phyloP scores from a whole-genome alignment of 495 filamentous ascomycete species.

The Penicillium bialowiezense region DNA sequence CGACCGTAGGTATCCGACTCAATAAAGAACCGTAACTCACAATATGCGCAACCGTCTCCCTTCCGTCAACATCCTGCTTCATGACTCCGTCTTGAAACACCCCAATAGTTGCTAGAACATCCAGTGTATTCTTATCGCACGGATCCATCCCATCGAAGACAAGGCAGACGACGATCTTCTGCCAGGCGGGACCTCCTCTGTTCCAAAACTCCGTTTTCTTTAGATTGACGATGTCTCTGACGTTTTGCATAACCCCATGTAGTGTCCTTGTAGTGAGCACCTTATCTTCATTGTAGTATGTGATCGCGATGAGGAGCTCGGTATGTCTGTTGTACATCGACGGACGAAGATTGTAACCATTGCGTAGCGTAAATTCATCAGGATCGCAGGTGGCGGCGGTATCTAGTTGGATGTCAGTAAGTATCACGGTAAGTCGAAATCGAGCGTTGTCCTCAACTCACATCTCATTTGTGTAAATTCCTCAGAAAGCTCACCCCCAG shows the following conservation, averaged over 20 bases:
- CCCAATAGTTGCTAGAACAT: conserved; percentile 91
- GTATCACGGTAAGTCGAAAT: too few species aligned
- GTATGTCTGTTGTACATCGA: conserved; percentile 99
- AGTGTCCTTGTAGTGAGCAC: conserved; percentile 85
- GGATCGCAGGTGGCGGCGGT: conserved; percentile 98
- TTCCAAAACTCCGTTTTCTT: conserved; percentile 99
- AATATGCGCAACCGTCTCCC: conserved; percentile 92
- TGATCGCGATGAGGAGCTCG: conserved; percentile 93
- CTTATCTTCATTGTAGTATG: conserved; percentile 99
- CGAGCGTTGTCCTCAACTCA: conserved; percentile 33
- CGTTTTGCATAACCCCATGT: conserved; percentile 97
- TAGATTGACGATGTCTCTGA: conserved; percentile 93
- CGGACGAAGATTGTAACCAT: conserved; percentile 97
- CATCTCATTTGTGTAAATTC: conserved; percentile 97
- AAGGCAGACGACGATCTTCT: conserved; percentile 96
- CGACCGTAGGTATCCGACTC: neutral
- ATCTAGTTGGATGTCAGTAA: conserved; percentile 43
- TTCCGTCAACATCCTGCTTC: conserved; percentile 96
- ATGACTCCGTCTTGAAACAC: conserved; percentile 96
- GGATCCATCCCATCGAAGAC: conserved; percentile 98
- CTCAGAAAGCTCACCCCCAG: conserved; percentile 77
- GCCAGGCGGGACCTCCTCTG: conserved; percentile 96
- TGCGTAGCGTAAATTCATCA: conserved; percentile 96
- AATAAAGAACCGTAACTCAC: conserved; percentile 35
- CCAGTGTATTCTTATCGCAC: conserved; percentile 91